A percentile compares a stretch with the other conserved stretches of the same genome.
Evolutionary conservation across 83 land plant genomes (phyloP).

Genomic region (Picea engelmannii): DNA sequence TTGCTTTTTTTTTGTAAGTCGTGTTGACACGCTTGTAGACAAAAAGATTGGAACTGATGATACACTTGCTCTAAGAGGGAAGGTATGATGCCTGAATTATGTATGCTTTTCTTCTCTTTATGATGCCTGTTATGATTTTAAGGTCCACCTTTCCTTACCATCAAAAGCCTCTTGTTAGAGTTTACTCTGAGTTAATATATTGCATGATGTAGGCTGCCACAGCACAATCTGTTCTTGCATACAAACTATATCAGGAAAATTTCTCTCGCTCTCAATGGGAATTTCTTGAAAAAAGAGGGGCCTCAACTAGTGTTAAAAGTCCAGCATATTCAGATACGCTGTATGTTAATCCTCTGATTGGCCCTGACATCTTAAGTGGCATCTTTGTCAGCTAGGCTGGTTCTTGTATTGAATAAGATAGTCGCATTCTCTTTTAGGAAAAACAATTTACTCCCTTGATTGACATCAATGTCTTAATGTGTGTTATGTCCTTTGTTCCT

Average conservation of each 20-base stretch:
- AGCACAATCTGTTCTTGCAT: slow-evolving; percentile 93
- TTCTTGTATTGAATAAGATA: not conserved
- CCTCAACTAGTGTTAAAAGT: too few species aligned
- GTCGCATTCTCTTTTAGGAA: not conserved
- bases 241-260: slow-evolving; percentile 91
- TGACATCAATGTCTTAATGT: not conserved
- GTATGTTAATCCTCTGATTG: too few species aligned
- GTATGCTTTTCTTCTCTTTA: not conserved
- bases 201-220: slow-evolving; percentile 76
- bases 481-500: not conserved
- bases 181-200: not conserved
- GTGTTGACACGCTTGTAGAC: slow-evolving; percentile 65
- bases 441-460: not conserved
- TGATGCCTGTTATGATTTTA: too few species aligned
- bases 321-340: too few species aligned
- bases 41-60: slow-evolving; percentile 93
- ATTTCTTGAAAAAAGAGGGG: too few species aligned
- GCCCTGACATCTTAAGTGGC: slow-evolving; percentile 88
- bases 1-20: slow-evolving; percentile 68
- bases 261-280: slow-evolving; percentile 73
- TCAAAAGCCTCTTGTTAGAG: too few species aligned
- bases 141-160: too few species aligned
- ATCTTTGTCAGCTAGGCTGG: not conserved
- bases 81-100: slow-evolving; percentile 46
- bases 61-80: slow-evolving; percentile 89